Conservation (phyloP, 2,329 filamentous ascomycete genomes). For the Thelonectria rubi region DNA sequence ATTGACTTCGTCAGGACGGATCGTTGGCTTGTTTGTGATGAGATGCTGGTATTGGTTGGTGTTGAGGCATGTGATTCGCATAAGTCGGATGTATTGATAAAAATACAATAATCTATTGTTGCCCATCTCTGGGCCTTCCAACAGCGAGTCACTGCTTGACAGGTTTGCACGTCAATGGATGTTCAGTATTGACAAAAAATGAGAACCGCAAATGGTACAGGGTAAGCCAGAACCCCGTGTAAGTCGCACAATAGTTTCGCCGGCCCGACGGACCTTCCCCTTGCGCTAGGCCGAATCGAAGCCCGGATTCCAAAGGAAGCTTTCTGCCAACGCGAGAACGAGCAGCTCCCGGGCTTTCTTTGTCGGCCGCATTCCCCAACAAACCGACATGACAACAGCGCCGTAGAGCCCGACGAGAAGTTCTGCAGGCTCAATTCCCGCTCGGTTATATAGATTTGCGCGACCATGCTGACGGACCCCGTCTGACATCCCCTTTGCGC, state of each 20-base stretch:
- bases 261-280: slow-evolving; percentile 28
- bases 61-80: no score
- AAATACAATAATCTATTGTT: no score
- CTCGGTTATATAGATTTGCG: slow-evolving; percentile 6
- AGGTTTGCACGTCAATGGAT: no score
- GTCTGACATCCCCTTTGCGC: slow-evolving; percentile 26
- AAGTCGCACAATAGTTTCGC: slow-evolving; percentile 38
- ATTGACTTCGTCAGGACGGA: no score
- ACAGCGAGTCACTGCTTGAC: no score
- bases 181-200: no score
- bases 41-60: no score
- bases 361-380: slow-evolving; percentile 23
- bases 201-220: neutral
- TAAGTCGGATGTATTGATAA: no score
- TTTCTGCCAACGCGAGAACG: slow-evolving; percentile 33
- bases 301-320: slow-evolving; percentile 33
- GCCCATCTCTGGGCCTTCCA: no score
- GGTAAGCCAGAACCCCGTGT: slow-evolving; percentile 18
- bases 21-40: no score
- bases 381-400: slow-evolving; percentile 31
- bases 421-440: neutral
- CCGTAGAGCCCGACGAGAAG: slow-evolving; percentile 22
- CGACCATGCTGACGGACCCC: slow-evolving; percentile 36
- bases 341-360: slow-evolving; percentile 35
- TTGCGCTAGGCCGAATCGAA: slow-evolving; percentile 32